phyloP scores from a whole-genome alignment of 495 filamentous ascomycete species.

The Tirmania nivea region DNA sequence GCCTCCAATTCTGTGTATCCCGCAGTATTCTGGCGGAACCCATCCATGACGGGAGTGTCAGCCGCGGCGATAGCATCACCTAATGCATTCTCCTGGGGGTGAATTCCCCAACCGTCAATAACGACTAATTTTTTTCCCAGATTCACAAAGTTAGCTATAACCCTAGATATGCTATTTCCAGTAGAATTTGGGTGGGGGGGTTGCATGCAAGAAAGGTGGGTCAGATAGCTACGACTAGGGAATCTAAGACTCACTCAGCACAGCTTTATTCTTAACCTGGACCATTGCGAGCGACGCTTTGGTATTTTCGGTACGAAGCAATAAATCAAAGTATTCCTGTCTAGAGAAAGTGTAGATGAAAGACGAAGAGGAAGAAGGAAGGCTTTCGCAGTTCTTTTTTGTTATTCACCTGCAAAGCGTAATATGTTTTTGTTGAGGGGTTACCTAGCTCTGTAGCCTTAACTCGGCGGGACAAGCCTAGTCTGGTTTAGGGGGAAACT shows the following conservation, averaged over 20 bases:
- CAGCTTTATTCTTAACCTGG: constrained; percentile 73
- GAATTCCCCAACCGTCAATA: constrained; percentile 96
- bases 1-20: constrained; percentile 80
- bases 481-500: too few species aligned
- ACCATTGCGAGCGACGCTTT: constrained; percentile 7
- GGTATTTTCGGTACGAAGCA: too few species aligned
- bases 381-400: too few species aligned
- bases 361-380: too few species aligned
- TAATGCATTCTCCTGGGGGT: constrained; percentile 50
- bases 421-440: too few species aligned
- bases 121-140: constrained; percentile 42
- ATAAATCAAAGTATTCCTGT: too few species aligned
- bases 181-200: too few species aligned
- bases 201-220: not conserved
- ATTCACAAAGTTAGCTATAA: constrained; percentile 32
- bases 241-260: constrained; percentile 49
- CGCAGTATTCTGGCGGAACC: constrained; percentile 50
- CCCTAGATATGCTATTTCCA: constrained; percentile 3
- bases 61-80: constrained; percentile 90
- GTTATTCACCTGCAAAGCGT: too few species aligned
- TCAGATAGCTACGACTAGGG: constrained; percentile 3
- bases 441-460: too few species aligned
- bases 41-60: constrained; percentile 78
- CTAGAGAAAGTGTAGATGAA: too few species aligned
- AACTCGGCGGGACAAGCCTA: too few species aligned